Percentiles rank a stretch among this genome's conserved stretches.
These are phyloP conservation scores for Coemansia sp. DNA, from an alignment of 192 early-diverging fungal genomes.

Conservation along the genomic window DNA sequence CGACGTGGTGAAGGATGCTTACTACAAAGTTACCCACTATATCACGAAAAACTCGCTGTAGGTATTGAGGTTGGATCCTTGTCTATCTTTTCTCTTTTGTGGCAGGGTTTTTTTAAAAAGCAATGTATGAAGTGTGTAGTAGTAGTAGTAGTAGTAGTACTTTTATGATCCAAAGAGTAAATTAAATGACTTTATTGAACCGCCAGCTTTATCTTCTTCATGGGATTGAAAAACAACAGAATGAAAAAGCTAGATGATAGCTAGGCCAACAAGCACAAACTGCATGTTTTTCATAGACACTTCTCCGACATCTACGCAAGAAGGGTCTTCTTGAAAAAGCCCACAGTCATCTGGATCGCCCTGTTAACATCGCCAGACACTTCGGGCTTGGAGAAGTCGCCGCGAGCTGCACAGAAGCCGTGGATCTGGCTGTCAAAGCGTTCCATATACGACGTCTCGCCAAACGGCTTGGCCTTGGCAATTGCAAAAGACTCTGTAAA, in stretches of 20 bases:
- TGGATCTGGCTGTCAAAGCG: slow-evolving; percentile 62
- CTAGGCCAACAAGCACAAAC: not conserved
- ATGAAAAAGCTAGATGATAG: too few relatives aligned
- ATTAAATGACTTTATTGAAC: too few relatives aligned
- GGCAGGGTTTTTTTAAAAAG: too few relatives aligned
- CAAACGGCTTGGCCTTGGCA: slow-evolving; percentile 56
- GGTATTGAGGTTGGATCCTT: not conserved
- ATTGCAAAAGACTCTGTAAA: slow-evolving; percentile 26
- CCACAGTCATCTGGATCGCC: slow-evolving; percentile 56
- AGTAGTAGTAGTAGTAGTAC: too few relatives aligned
- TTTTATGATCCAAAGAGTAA: too few relatives aligned
- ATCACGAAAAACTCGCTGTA: slow-evolving; percentile 21
- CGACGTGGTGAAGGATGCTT: slow-evolving; percentile 26
- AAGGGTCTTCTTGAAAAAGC: slow-evolving; percentile 38
- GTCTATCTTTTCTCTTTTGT: too few relatives aligned
- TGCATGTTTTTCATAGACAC: not conserved
- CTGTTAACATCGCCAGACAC: slow-evolving; percentile 54
- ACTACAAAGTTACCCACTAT: not conserved
- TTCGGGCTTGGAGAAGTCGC: slow-evolving; percentile 53
- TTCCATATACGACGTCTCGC: slow-evolving; percentile 48
- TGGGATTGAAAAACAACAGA: too few relatives aligned
- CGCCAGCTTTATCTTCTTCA: too few relatives aligned
- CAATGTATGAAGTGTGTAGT: too few relatives aligned
- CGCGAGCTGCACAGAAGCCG: slow-evolving; percentile 61
- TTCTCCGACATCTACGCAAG: not conserved